These are phyloP conservation scores for Crithidia acanthocephali DNA, from an alignment of 208 protist species.

Conservation along the genomic window DNA sequence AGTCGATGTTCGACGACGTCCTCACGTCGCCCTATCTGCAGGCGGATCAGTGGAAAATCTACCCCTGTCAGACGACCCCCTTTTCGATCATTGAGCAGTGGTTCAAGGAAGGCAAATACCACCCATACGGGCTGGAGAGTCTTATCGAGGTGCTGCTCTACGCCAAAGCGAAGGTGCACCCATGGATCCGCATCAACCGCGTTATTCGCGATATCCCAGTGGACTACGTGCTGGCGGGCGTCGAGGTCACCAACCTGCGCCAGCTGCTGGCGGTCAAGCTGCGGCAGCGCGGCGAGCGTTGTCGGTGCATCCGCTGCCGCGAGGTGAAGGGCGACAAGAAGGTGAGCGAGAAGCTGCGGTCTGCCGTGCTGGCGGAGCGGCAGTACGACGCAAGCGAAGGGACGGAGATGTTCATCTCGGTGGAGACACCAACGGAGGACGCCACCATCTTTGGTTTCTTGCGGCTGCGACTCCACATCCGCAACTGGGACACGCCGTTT, in stretches of 20 bases:
- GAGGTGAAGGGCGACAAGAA: constrained; percentile 86
- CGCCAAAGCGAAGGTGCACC: constrained; percentile 95
- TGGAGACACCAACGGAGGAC: constrained; percentile 68
- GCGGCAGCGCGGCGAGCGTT: constrained; percentile 85
- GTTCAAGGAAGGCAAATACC: constrained; percentile 96
- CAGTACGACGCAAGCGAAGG: constrained; percentile 71
- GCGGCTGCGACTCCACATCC: constrained; percentile 70
- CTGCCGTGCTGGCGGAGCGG: constrained; percentile 60
- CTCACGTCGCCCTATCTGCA: constrained; percentile 96
- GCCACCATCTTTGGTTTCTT: constrained; percentile 83
- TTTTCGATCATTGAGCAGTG: constrained; percentile 98
- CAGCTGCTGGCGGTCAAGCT: constrained; percentile 95
- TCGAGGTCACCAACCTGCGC: constrained; percentile 98
- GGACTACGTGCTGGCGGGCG: constrained; percentile 97
- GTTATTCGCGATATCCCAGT: constrained; percentile 99
- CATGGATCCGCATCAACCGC: constrained; percentile 99
- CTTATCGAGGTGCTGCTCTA: constrained; percentile 96
- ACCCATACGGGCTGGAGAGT: constrained; percentile 90
- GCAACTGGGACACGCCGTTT: constrained; percentile 94
- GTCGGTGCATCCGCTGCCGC: constrained; percentile 95
- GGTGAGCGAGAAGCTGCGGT: constrained; percentile 46
- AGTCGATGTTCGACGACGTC: constrained; percentile 95
- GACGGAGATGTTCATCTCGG: constrained; percentile 80
- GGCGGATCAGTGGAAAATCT: constrained; percentile 99
- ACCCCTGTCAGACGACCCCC: constrained; percentile 99